Conservation (phyloP, 345 rosid species). For the Salix brachista region DNA sequence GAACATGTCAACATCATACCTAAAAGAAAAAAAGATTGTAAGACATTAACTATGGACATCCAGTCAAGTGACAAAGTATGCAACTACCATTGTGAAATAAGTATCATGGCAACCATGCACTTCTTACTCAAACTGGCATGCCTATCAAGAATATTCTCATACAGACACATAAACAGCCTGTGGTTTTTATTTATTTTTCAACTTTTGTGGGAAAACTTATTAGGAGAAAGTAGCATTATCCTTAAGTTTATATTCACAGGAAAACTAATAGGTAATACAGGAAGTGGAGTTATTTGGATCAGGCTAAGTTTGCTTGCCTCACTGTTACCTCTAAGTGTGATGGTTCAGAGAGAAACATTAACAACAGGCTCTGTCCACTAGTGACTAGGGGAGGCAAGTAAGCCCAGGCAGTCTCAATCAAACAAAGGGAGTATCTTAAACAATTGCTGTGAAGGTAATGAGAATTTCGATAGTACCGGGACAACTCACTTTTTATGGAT, state of each 20-base stretch:
- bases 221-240: too few species aligned
- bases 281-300: not conserved
- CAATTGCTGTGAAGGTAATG: too few species aligned
- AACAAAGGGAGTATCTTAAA: too few species aligned
- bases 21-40: constrained; percentile 22
- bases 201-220: too few species aligned
- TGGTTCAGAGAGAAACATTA: not conserved
- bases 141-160: too few species aligned
- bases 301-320: not conserved
- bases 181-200: too few species aligned
- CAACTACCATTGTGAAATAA: not conserved
- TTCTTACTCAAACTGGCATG: too few species aligned
- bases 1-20: constrained; percentile 65
- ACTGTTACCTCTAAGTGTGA: not conserved
- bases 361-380: too few species aligned
- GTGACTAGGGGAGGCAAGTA: too few species aligned
- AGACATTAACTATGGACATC: not conserved
- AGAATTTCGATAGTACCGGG: not conserved
- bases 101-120: not conserved
- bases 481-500: not conserved
- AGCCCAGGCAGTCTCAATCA: too few species aligned
- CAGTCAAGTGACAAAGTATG: not conserved
- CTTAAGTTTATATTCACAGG: too few species aligned
- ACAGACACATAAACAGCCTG: too few species aligned
- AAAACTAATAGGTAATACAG: not conserved